Conservation (phyloP, 179 eudicot species). For the Dionaea muscipula region DNA sequence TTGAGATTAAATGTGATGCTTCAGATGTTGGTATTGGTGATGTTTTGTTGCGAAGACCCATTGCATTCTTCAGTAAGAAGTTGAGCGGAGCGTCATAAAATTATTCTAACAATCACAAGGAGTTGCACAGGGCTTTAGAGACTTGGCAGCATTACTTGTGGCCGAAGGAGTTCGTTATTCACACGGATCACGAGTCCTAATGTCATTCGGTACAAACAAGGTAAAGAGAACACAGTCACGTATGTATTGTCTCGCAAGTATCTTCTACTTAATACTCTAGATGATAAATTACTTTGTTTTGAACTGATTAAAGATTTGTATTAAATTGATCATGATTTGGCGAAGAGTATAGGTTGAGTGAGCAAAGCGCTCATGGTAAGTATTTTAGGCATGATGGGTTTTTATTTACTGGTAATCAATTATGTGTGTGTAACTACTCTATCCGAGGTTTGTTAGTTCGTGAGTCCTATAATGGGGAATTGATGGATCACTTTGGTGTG, state of each 20-base stretch:
- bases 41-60: not conserved
- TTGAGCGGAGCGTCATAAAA: not conserved
- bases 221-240: not conserved
- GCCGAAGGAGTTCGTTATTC: no score
- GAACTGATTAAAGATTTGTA: not conserved
- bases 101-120: not conserved
- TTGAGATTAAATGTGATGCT: no score
- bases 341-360: not conserved
- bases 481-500: no score
- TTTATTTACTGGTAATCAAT: no score
- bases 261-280: not conserved
- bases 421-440: not conserved
- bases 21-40: no score
- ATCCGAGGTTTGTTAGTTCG: no score
- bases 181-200: no score
- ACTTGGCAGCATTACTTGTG: no score
- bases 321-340: not conserved
- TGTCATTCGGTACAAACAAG: no score
- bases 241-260: not conserved
- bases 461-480: no score
- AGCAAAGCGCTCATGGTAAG: not conserved
- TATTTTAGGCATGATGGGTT: conserved; percentile 7
- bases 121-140: not conserved
- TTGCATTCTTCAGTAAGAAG: no score
- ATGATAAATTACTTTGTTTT: not conserved